These are phyloP conservation scores for Discostella pseudostelligera DNA, from an alignment of 108 stramenopile genomes.

Conservation along the genomic window DNA sequence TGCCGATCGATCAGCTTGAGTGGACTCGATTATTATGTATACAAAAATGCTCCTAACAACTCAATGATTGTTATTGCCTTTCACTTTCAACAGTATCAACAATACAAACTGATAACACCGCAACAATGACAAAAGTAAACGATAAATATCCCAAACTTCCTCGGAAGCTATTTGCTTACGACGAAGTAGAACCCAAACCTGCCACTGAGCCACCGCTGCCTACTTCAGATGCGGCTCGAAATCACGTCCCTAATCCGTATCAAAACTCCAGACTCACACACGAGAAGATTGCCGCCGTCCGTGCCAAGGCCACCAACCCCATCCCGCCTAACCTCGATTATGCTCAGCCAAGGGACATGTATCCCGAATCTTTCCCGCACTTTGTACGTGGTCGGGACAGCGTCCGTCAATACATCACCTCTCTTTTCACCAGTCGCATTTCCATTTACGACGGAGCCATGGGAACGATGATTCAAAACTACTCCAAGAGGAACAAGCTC, in stretches of 20 bases:
- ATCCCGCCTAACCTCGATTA: conserved; percentile 64
- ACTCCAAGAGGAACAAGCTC: conserved; percentile 88
- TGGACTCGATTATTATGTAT: background rate
- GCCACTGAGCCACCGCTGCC: conserved; percentile 89
- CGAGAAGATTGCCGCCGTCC: conserved; percentile 73
- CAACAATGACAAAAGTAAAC: conserved; percentile 38
- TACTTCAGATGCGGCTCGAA: conserved; percentile 77
- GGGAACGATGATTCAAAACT: conserved; percentile 99
- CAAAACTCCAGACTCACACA: conserved; percentile 69
- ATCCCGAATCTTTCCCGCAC: conserved; percentile 82
- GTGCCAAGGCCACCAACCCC: conserved; percentile 67
- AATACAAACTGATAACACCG: too few species aligned
- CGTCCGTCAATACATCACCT: conserved; percentile 85
- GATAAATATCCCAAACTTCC: conserved; percentile 57
- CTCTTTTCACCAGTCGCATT: conserved; percentile 81
- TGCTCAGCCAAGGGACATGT: conserved; percentile 57
- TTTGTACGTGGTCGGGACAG: conserved; percentile 93
- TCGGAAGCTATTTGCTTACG: conserved; percentile 74
- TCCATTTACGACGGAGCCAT: conserved; percentile 98
- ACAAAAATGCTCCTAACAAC: too few species aligned
- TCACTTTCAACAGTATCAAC: too few species aligned
- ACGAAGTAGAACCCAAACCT: conserved; percentile 66
- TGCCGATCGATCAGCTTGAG: background rate
- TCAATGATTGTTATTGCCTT: too few species aligned
- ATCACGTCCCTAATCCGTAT: conserved; percentile 87